phyloP scores from a whole-genome alignment of 2,329 filamentous ascomycete genomes.

The Colletotrichum liaoningense region DNA sequence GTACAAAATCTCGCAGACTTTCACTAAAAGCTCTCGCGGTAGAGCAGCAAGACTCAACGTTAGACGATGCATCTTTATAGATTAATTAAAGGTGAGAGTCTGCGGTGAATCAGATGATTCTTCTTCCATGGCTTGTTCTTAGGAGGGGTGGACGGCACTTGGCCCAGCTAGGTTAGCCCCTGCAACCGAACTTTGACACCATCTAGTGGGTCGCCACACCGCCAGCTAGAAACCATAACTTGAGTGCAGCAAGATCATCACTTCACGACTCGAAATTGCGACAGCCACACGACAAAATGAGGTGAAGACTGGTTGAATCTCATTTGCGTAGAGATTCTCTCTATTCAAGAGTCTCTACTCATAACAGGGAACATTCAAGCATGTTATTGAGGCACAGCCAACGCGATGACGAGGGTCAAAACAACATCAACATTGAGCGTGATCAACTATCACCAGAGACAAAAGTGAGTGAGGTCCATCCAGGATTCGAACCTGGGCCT shows the following conservation, averaged over 20 bases:
- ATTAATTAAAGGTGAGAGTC: background rate
- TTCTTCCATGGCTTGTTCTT: too few species aligned
- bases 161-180: background rate
- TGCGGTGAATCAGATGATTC: background rate
- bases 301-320: background rate
- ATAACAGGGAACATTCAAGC: background rate
- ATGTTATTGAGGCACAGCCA: background rate
- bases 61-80: background rate
- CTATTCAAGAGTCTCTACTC: too few species aligned
- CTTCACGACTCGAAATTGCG: background rate
- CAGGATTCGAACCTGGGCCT: conserved; percentile 33
- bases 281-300: background rate
- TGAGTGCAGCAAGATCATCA: background rate
- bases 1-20: background rate
- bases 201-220: background rate
- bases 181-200: background rate
- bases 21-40: background rate
- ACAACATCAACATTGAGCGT: background rate
- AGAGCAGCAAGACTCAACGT: background rate
- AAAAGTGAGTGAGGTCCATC: conserved; percentile 38
- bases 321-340: too few species aligned
- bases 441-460: background rate
- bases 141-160: background rate
- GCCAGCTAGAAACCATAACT: background rate
- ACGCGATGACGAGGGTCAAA: background rate